A percentile compares a stretch with the other conserved stretches of the same genome.
Conservation (phyloP, 139 green algal genomes). For the Dunaliella sp. region DNA sequence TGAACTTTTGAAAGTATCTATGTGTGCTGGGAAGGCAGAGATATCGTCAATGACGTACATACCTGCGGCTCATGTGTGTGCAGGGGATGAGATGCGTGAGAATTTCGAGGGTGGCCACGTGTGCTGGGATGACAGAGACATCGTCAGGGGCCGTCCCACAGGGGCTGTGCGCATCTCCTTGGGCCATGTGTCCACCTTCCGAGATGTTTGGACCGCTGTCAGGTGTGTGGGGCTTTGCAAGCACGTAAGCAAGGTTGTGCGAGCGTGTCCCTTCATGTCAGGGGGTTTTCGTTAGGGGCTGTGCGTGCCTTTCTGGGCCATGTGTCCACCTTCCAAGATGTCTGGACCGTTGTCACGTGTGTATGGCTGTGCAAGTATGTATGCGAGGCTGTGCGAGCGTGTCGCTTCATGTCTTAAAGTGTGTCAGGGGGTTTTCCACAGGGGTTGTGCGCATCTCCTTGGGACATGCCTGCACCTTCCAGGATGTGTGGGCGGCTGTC, state of each 20-base stretch:
- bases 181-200: slow-evolving; percentile 59
- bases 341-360: slow-evolving; percentile 39
- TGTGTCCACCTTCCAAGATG: slow-evolving; percentile 68
- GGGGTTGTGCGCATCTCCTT: slow-evolving; percentile 66
- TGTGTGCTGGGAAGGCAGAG: too few relatives aligned
- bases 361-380: too few relatives aligned
- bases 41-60: background rate
- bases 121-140: slow-evolving; percentile 84
- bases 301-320: slow-evolving; percentile 69
- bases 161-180: slow-evolving; percentile 66
- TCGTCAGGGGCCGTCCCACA: slow-evolving; percentile 65
- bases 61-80: background rate
- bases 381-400: too few relatives aligned
- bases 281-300: slow-evolving; percentile 54
- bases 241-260: too few relatives aligned
- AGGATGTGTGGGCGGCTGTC: slow-evolving; percentile 64
- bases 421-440: slow-evolving; percentile 60
- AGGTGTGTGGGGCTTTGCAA: too few relatives aligned
- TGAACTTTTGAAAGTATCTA: too few relatives aligned
- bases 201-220: slow-evolving; percentile 62
- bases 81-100: slow-evolving; percentile 38
- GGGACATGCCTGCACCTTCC: slow-evolving; percentile 58
- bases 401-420: too few relatives aligned
- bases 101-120: slow-evolving; percentile 74
- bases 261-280: too few relatives aligned